Evolutionary conservation across 2,329 filamentous ascomycete genomes (phyloP).

Genomic region (Penicillium sp.): DNA sequence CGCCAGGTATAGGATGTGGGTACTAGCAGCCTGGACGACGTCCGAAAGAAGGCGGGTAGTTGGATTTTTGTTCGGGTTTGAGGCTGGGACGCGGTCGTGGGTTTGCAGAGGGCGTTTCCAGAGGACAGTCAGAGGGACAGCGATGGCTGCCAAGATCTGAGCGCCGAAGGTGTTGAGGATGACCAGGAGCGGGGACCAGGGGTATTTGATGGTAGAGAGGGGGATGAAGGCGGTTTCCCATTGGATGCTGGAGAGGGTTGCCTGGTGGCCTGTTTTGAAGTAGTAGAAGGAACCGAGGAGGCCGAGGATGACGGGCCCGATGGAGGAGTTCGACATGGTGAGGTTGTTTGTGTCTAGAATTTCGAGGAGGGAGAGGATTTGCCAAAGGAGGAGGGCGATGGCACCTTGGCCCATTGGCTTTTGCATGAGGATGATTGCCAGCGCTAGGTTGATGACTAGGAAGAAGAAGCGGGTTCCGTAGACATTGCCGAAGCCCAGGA

Average conservation of each 20-base stretch:
- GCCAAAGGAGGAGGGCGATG: constrained; percentile 80
- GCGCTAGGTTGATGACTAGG: constrained; percentile 74
- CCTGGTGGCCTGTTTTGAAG: constrained; percentile 98
- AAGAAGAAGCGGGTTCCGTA: constrained; percentile 89
- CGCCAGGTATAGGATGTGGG: constrained; percentile 79
- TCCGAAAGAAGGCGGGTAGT: constrained; percentile 61
- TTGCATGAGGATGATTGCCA: constrained; percentile 76
- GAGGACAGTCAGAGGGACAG: constrained; percentile 77
- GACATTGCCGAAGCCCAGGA: constrained; percentile 91
- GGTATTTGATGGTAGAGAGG: constrained; percentile 78
- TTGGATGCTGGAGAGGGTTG: constrained; percentile 81
- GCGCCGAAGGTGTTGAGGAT: constrained; percentile 85
- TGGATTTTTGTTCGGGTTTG: constrained; percentile 27
- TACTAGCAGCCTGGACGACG: constrained; percentile 69
- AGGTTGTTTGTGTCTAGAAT: constrained; percentile 64
- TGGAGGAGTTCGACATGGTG: constrained; percentile 62
- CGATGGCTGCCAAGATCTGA: constrained; percentile 78
- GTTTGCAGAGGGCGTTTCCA: constrained; percentile 87
- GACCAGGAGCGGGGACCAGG: constrained; percentile 82
- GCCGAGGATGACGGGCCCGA: constrained; percentile 81
- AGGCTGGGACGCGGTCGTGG: constrained; percentile 46
- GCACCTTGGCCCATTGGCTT: constrained; percentile 94
- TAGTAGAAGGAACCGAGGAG: constrained; percentile 92
- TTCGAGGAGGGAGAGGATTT: constrained; percentile 75
- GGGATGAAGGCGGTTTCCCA: constrained; percentile 97